Evolutionary conservation across 1,284 basidiomycete species (phyloP), one percentile per base, ranked within the genome.

Genomic region (Ceratobasidium theobromae): DNA sequence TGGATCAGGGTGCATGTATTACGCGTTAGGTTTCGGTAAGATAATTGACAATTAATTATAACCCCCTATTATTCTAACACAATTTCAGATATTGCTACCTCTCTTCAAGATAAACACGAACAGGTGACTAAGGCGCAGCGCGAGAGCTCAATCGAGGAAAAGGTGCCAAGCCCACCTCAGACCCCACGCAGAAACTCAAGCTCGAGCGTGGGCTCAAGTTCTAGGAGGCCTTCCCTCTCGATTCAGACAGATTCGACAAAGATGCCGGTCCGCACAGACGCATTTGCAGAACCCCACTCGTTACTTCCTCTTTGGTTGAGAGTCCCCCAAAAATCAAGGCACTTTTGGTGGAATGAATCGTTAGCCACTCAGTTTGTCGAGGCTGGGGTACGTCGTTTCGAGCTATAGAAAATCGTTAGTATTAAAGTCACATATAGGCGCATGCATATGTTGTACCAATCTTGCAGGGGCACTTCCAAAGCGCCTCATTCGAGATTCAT

Each of bases 291-390:
- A 75, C 89, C 91, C 0, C 80, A 82, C 66, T 77, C 84, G 0
- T 84, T 83, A 0, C 80, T 93, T 43, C 91, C 93, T 0, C 80
- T 95, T 4, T 94, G 93, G 91, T 81, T 90, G 41, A 80, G 91
- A 8, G 90, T 91, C 1, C 90, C 94, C 68, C 82, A 83, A 48
- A 85, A 88, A 48, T 62, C 58, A 5, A 48, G 58, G 18, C 46
- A 33, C 9, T 95, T 89, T 74, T 95, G 91, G 91, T 95, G 92
- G 88, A 95, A 95, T 71, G 89, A 93, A 72, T 86, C 85, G 80
- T 80, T 95, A 68, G 81, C 82, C 16, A 87, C 87, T 70, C 85
- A 88, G 1, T 86, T 91, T 69, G 77, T 88, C 51, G 87, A 92
- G 69, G 86, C 86, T 66, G 88, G 88, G 41, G 89, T 91, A 76